Base-by-base conservation (phyloP, 2,329 filamentous ascomycete species). In the Penicillium sp. region DNA sequence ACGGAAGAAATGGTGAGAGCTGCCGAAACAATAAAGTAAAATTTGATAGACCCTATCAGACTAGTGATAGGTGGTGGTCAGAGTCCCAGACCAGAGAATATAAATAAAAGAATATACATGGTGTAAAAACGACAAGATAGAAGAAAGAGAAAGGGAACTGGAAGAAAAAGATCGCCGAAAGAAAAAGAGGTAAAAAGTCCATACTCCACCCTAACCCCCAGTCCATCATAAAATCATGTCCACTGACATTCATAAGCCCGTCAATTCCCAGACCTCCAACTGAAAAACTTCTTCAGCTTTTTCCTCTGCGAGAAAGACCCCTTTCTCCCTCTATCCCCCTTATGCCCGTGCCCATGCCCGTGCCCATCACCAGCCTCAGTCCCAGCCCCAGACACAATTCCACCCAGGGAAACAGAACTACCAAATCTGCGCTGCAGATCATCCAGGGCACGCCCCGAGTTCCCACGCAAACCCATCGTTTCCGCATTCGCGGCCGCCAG, bases 401-500 rank as follows among this genome's bases (percentile, higher is more conserved):
- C 61, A 25, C 53, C 46, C 3, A 65, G 52, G n/a, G 61, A 61
- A 14, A 60, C 38, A 6, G 64, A 65, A 19, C 56, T 64, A 11
- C 64, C 53, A 45, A 58, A 65, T 56, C 59, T 64, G 56, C 67
- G 65, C 62, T 67, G 67, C 63, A 69, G 59, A 55, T 68, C 67
- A 57, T 69, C 65, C 30, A 65, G 62, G 51, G 59, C 65, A 22
- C 63, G 64, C 45, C 60, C 59, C 55, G 66, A 52, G 35, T 58
- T 51, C 4, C 65, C 65, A 42, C 68, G 61, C 25, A 70, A 59
- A 6, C 68, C 68, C 68, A 70, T 70, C 19, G 42, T 68, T 55
- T 70, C 65, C 11, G 68, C 68, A 19, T 69, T 70, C 46, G 68
- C 68, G 33, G 68, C 68, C 37, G 68, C 68, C 28, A 70, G 61